These are phyloP conservation scores for Straminergon stramineum DNA, from an alignment of 225 moss, liverwort and hornwort species.

Conservation along the genomic window DNA sequence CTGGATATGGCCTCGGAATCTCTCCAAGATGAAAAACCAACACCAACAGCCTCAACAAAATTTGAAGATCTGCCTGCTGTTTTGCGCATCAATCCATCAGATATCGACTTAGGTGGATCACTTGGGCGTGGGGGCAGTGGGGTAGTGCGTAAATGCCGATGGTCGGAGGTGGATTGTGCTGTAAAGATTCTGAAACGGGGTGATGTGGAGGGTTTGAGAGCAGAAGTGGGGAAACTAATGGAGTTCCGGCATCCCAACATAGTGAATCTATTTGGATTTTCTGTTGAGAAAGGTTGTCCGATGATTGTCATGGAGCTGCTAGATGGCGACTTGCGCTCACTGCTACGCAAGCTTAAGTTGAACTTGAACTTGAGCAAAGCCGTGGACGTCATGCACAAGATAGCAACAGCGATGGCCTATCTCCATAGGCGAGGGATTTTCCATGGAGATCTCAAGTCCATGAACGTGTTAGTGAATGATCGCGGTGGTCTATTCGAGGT, in stretches of 20 bases:
- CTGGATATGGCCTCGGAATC: not conserved
- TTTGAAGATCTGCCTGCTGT: not conserved
- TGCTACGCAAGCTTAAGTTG: not conserved
- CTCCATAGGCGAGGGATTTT: not conserved
- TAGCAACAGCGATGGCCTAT: not conserved
- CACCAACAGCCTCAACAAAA: not conserved
- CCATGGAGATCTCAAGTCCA: not conserved
- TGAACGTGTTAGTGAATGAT: not conserved
- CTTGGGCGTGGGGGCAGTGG: not conserved
- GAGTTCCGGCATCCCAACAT: not conserved
- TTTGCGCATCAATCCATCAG: not conserved
- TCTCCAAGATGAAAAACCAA: not conserved
- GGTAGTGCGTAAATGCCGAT: not conserved
- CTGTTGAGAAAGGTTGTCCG: not conserved
- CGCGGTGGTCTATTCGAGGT: not conserved
- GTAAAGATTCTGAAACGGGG: not conserved
- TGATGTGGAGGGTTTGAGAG: not conserved
- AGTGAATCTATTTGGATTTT: not conserved
- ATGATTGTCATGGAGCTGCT: not conserved
- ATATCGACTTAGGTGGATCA: not conserved
- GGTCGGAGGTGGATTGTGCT: not conserved
- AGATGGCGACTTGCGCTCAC: not conserved
- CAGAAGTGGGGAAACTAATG: not conserved
- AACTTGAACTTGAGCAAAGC: not conserved
- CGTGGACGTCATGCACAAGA: not conserved